A percentile compares a stretch with the other conserved stretches of the same genome.
phyloP scores from a whole-genome alignment of 352 stramenopile species.

The Halophytophthora polymorphica region DNA sequence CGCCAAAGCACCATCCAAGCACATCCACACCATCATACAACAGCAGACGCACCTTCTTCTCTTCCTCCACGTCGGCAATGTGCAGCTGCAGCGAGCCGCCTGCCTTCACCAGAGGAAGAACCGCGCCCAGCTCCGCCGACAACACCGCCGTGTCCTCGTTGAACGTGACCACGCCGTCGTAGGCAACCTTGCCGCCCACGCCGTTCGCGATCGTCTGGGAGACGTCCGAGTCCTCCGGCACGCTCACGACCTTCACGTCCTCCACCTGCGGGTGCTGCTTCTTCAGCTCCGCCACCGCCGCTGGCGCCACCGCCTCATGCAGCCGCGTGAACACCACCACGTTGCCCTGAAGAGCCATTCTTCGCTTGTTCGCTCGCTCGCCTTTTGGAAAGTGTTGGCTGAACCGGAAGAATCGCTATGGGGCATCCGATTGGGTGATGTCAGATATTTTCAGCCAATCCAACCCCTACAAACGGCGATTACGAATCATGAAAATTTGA shows the following conservation, averaged over 20 bases:
- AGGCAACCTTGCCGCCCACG: slow-evolving; percentile 25
- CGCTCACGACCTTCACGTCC: slow-evolving; percentile 43
- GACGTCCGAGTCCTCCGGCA: slow-evolving; percentile 38
- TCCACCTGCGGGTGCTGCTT: slow-evolving; percentile 31
- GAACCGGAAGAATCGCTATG: slow-evolving; percentile 27
- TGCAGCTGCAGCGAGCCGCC: slow-evolving; percentile 55
- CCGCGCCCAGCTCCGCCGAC: slow-evolving; percentile 32
- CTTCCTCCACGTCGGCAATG: slow-evolving; percentile 44
- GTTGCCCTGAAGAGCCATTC: slow-evolving; percentile 43
- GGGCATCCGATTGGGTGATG: too few species aligned
- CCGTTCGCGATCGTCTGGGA: slow-evolving; percentile 34
- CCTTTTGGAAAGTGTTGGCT: not conserved
- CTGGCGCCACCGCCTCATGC: slow-evolving; percentile 19
- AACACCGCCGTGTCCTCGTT: slow-evolving; percentile 51
- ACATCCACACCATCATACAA: not conserved
- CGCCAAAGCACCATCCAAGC: slow-evolving; percentile 3
- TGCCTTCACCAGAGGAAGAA: slow-evolving; percentile 51
- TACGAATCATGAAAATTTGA: too few species aligned
- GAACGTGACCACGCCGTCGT: slow-evolving; percentile 57
- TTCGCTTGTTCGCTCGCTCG: slow-evolving; percentile 9
- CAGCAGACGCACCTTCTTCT: slow-evolving; percentile 47
- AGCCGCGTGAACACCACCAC: slow-evolving; percentile 57
- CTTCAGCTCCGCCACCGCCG: slow-evolving; percentile 47
- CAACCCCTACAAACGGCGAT: too few species aligned
- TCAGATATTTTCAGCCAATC: too few species aligned